Evolutionary conservation across 2,329 filamentous ascomycete species (phyloP).

Genomic region (Chaetomium sp.): DNA sequence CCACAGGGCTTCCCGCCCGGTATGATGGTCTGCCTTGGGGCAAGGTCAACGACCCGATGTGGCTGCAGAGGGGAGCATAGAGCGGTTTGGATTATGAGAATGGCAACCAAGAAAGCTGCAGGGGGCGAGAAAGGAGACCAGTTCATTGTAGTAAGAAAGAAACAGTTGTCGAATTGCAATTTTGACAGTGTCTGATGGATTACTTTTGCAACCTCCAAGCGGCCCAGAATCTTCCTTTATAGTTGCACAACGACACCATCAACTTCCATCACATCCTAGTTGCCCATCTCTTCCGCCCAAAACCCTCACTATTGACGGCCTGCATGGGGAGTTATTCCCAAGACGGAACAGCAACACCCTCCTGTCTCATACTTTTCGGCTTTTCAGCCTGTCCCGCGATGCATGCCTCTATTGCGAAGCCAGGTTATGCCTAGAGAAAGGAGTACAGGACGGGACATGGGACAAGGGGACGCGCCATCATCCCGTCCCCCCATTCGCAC

Average conservation of each 20-base stretch:
- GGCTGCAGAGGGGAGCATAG: slow-evolving; percentile 6
- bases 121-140: neutral
- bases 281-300: no score
- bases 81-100: slow-evolving; percentile 1
- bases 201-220: no score
- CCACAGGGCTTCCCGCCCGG: slow-evolving; percentile 26
- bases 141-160: neutral
- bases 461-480: neutral
- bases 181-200: no score
- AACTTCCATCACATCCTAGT: no score
- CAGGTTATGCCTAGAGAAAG: neutral
- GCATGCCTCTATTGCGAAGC: neutral
- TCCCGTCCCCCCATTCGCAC: no score
- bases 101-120: slow-evolving; percentile 8
- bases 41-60: slow-evolving; percentile 12
- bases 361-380: no score
- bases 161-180: neutral
- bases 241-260: no score
- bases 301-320: no score
- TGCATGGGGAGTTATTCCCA: no score
- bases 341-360: no score
- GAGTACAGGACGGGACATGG: neutral
- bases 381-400: no score
- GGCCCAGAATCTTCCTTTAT: no score
- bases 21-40: slow-evolving; percentile 21